These are phyloP conservation scores for Alnus glutinosa DNA, from an alignment of 306 rosid species.

Conservation along the genomic window DNA sequence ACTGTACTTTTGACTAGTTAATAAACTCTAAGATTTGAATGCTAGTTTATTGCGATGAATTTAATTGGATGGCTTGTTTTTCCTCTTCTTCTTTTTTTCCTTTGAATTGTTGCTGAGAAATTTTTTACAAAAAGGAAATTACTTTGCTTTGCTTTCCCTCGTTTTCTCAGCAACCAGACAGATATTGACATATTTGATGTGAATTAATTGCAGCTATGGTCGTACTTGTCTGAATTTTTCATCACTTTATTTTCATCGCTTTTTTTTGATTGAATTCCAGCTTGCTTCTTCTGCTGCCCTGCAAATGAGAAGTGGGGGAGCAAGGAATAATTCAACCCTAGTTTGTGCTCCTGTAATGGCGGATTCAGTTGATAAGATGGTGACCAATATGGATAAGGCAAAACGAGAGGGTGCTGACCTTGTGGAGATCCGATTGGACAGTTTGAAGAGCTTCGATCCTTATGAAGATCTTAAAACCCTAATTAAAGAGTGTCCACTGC, in stretches of 20 bases:
- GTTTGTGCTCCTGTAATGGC: slow-evolving; percentile 65
- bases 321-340: slow-evolving; percentile 44
- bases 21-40: neutral
- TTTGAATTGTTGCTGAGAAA: neutral
- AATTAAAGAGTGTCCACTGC: slow-evolving; percentile 47
- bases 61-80: neutral
- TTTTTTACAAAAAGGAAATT: neutral
- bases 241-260: neutral
- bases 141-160: neutral
- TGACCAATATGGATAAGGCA: slow-evolving; percentile 40
- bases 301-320: slow-evolving; percentile 31
- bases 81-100: neutral
- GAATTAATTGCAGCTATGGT: neutral
- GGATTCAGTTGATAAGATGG: slow-evolving; percentile 51
- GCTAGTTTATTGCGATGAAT: neutral
- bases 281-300: slow-evolving; percentile 33
- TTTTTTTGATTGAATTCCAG: slow-evolving; percentile 32
- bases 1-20: neutral
- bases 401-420: slow-evolving; percentile 58
- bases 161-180: neutral
- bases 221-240: neutral
- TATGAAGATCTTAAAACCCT: slow-evolving; percentile 44
- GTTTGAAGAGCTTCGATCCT: slow-evolving; percentile 50
- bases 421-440: slow-evolving; percentile 72
- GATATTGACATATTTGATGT: neutral